Percentiles rank a stretch among this genome's conserved stretches.
Conservation (phyloP, 768 basidiomycete species). For the Leccinum aurantiacum region DNA sequence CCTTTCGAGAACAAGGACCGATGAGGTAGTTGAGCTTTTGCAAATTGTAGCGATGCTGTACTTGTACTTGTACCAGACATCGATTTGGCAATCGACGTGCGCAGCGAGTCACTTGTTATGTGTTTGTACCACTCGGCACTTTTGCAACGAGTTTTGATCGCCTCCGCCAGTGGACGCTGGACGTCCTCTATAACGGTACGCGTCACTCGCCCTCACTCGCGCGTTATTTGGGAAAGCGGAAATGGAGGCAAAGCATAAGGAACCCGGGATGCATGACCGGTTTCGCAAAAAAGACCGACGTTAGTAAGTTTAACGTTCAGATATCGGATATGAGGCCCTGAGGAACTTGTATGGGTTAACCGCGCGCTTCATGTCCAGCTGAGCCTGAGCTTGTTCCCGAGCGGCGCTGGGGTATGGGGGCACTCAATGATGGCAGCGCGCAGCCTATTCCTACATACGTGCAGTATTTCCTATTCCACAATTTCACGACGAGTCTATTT, state of each 20-base stretch:
- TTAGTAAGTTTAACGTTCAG: conserved; percentile 12
- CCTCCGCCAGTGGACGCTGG: neutral
- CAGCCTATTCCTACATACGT: neutral
- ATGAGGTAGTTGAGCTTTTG: conserved; percentile 20
- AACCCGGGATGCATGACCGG: conserved; percentile 16
- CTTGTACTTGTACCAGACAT: conserved; percentile 13
- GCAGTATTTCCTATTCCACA: neutral
- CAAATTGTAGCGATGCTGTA: conserved; percentile 25
- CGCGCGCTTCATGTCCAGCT: neutral
- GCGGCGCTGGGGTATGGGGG: neutral
- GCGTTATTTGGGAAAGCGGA: neutral
- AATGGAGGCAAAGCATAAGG: neutral
- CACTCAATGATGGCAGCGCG: neutral
- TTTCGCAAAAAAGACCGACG: neutral
- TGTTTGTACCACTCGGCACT: neutral
- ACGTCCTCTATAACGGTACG: conserved; percentile 6
- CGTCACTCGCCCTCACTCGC: conserved; percentile 3
- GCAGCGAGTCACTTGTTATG: conserved; percentile 1
- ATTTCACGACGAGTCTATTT: conserved; percentile 8
- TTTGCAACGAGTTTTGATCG: neutral
- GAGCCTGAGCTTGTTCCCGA: neutral
- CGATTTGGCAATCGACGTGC: conserved; percentile 16
- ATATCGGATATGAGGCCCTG: neutral
- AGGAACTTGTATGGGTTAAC: neutral
- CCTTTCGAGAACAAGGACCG: conserved; percentile 16